Evolutionary conservation across 2,329 filamentous ascomycete genomes (phyloP), one percentile per base, ranked within the genome.

Genomic region (Apiospora sp.): DNA sequence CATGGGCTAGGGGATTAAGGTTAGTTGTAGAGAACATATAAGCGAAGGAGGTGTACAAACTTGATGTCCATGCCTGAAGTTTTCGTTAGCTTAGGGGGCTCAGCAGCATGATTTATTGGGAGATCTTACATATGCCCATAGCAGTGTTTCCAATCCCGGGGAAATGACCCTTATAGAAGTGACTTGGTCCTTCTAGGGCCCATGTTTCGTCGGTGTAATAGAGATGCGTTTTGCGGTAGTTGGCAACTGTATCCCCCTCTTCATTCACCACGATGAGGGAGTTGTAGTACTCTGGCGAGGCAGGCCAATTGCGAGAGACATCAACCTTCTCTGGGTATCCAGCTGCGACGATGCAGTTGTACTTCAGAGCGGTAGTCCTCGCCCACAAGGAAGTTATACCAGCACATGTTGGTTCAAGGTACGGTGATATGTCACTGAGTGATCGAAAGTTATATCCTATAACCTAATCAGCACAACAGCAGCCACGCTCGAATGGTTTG

Each of bases 391-490:
- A 91, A 8, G 87, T 91, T 71, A 92, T 89, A 0, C 94, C 94
- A 0, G 88, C 85, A 6, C 88, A 87, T 0, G 89, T 89, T 0
- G 86, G 88, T 78, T 96, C 94, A 4, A 96, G 88, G 76, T 86
- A 93, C 0, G 92, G 92, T 1, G 83, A 82, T 61, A 96, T 94
- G 1, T 94, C 87, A 44, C 88, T 83, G 2, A 94, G 80, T 0
- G 91, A 92, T 58, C 88, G 87, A 83, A 95, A 96, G 80, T 95
- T 95, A 84, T 95, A 96, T 43, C 94, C 92, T 90, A 79, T 41
- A 69, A 30, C 27, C 27, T 30, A 30, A 30, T 30, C 27, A 30
- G 27, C 27, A 30, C 27, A 30, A 30, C 27, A 30, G 27, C 27
- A 4, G 27, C 27, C 27, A 30, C 27, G 27, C 27, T 30, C 27